Evolutionary conservation across 169 alveolate species (phyloP).

Genomic region (Cryptosporidium ubiquitum): DNA sequence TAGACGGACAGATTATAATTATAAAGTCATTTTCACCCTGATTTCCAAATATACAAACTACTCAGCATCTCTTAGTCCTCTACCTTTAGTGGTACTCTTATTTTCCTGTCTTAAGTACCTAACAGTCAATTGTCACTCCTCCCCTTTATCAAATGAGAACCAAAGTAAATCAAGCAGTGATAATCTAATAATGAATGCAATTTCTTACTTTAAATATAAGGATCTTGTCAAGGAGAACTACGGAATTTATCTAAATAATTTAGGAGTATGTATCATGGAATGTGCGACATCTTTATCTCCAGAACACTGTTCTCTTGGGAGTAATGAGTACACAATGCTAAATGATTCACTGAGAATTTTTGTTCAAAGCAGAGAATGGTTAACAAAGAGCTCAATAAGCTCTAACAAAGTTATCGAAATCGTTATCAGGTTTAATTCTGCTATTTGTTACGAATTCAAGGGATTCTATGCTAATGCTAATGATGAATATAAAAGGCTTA

Average conservation of each 20-base stretch:
- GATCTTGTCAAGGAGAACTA: not conserved
- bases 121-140: not conserved
- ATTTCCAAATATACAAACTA: conserved; percentile 43
- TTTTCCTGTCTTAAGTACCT: conserved; percentile 10
- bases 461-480: conserved; percentile 68
- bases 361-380: conserved; percentile 11
- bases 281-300: conserved; percentile 34
- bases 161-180: not conserved
- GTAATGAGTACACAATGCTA: not conserved
- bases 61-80: not conserved
- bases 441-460: conserved; percentile 33
- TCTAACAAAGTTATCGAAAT: not conserved
- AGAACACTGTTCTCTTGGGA: conserved; percentile 32
- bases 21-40: not conserved
- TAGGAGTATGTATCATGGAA: conserved; percentile 48
- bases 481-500: conserved; percentile 53
- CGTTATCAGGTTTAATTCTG: conserved; percentile 39
- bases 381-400: not conserved
- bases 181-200: not conserved
- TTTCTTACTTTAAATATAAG: not conserved
- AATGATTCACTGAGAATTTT: not conserved
- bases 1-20: conserved; percentile 25
- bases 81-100: conserved; percentile 21
- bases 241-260: conserved; percentile 24
- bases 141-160: not conserved